Evolutionary conservation across 2,329 filamentous ascomycete species (phyloP).

Genomic region (Trichoderma sp.): DNA sequence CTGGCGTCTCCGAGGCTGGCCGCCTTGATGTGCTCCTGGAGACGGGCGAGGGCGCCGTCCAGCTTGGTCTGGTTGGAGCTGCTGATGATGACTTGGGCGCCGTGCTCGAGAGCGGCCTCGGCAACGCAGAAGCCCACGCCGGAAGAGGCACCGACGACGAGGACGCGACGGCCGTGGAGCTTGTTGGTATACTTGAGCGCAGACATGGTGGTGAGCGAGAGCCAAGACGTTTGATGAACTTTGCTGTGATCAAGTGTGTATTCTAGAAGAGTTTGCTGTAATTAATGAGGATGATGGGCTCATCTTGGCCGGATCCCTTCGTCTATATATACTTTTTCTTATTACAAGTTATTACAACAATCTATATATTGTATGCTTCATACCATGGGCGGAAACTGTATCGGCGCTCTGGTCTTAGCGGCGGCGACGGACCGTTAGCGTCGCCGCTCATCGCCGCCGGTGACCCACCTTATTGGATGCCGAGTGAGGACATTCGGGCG

Average conservation of each 20-base stretch:
- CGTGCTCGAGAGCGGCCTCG: conserved; percentile 56
- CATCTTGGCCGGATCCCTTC: not conserved
- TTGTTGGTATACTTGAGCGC: conserved; percentile 39
- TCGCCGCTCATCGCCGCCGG: conserved; percentile 11
- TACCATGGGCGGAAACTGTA: not conserved
- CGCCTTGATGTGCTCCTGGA: conserved; percentile 38
- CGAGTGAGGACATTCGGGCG: not conserved
- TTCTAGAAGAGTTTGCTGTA: too few relatives aligned
- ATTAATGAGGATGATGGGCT: not conserved
- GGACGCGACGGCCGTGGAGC: conserved; percentile 45
- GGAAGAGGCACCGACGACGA: conserved; percentile 64
- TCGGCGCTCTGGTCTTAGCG: conserved; percentile 16
- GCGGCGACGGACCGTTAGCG: conserved; percentile 19
- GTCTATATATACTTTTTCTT: conserved; percentile 11
- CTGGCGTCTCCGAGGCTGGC: conserved; percentile 41
- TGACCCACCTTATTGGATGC: not conserved
- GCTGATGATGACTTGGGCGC: conserved; percentile 60
- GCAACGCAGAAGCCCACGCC: conserved; percentile 65
- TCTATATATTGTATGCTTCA: not conserved
- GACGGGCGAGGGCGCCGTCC: conserved; percentile 45
- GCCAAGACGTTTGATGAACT: not conserved
- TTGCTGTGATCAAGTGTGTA: not conserved
- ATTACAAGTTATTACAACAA: not conserved
- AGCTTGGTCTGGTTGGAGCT: conserved; percentile 57
- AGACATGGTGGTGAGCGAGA: conserved; percentile 10